Evolutionary conservation across 1,284 basidiomycete genomes (phyloP), one percentile per base, ranked within the genome.

Genomic region (Cystobasidiaceae sp.): DNA sequence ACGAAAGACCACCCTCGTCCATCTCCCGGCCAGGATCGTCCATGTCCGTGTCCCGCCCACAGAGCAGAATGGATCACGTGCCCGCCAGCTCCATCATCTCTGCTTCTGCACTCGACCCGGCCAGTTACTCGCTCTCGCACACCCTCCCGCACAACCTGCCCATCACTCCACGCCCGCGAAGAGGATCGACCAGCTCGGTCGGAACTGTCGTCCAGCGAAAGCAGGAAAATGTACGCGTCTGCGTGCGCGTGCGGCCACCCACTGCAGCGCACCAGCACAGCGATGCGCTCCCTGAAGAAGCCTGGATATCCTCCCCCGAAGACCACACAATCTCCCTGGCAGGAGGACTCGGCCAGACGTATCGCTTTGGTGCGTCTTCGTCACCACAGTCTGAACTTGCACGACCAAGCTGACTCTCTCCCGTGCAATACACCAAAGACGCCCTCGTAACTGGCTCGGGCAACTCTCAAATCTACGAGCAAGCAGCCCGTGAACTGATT

Each of bases 401-500:
- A n/a, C n/a, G n/a, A n/a, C n/a, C n/a, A n/a, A n/a, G n/a, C n/a
- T n/a, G n/a, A n/a, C n/a, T n/a, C n/a, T n/a, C n/a, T n/a, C n/a
- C n/a, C n/a, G n/a, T 39, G 37, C 37, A 39, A 11, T 11, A 11
- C 11, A 39, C 37, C 37, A 59, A 73, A 77, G 85, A 93, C 76
- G 82, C 87, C 68, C 82, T 93, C 63, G 84, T 91, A 48, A 90
- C 86, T 1, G 87, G 87, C 0, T 85, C 87, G 0, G 84, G 87
- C 62, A 98, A 97, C 66, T 87, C 88, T 68, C 84, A 85, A 0
- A 82, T 94, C 0, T 98, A 97, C 76, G 83, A 83, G 33, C 84
- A 86, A 4, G 86, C 91, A 1, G 93, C 91, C 0, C 83, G 85
- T 11, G 87, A 87, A 1, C 90, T 97, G 73, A 90, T 97, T 0